phyloP scores from a whole-genome alignment of 176 grass and related monocot genomes.

The Raddia guianensis region DNA sequence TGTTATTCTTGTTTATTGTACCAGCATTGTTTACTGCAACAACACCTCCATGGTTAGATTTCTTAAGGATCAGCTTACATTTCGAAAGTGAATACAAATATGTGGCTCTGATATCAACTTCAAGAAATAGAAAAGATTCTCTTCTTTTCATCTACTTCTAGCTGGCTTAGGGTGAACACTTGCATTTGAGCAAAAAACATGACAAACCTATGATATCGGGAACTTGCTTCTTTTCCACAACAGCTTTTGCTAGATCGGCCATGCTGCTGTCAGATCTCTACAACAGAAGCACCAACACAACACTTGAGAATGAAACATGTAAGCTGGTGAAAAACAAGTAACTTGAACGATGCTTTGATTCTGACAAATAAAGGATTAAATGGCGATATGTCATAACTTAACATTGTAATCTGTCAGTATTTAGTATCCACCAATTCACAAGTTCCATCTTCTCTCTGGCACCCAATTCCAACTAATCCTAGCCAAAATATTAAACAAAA shows the following conservation, averaged over 20 bases:
- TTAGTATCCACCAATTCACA: constrained; percentile 15
- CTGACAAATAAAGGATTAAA: neutral
- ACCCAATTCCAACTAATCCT: neutral
- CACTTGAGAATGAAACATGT: constrained; percentile 10
- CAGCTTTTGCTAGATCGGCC: constrained; percentile 76
- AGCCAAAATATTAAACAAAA: neutral
- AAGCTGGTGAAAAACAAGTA: neutral
- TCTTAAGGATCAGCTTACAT: constrained; percentile 5
- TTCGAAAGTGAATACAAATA: constrained; percentile 14
- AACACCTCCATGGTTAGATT: constrained; percentile 39
- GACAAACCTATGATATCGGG: constrained; percentile 90
- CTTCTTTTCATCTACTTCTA: constrained; percentile 3
- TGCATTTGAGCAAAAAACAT: constrained; percentile 21
- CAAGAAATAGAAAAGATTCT: neutral
- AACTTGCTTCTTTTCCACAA: constrained; percentile 59
- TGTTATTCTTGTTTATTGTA: constrained; percentile 97
- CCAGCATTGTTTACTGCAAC: constrained; percentile 91
- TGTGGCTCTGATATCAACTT: neutral
- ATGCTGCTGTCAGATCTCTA: constrained; percentile 86
- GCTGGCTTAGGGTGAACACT: neutral
- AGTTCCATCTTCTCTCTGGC: neutral
- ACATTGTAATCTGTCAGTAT: neutral
- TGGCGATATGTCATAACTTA: neutral
- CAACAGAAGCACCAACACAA: constrained; percentile 34
- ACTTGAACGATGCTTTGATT: neutral